Evolutionary conservation across 306 rosid genomes (phyloP), one percentile per base, ranked within the genome.

Genomic region (Echinosophora koreensis): DNA sequence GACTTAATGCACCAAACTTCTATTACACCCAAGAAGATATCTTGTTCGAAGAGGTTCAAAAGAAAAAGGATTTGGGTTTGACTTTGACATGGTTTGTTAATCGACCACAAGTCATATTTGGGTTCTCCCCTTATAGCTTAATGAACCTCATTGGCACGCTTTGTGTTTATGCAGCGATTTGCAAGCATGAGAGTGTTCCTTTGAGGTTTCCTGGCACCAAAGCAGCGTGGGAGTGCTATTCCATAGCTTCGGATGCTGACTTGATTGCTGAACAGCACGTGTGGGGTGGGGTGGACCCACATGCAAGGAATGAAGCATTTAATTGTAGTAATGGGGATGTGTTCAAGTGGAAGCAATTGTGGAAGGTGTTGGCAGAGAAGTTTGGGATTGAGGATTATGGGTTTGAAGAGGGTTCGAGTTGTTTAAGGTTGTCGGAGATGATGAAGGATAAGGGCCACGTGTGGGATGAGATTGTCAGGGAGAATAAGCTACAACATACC

Each of bases 101-200:
- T 15, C 73, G 93, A 3, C 89, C 95, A 7, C 84, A 77, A 0
- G 1, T 3, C 0, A 90, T 92, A 3, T 92, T 92, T 35, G 93
- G 97, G 15, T 87, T 92, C 37, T 92, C 97, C 2, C 95, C 95
- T 8, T 87, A 68, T 3, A 90, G 95, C 50, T 12, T 85, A 81
- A 88, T 92, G 93, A 90, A 90, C 61, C 5, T 87, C 0, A 46
- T 90, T 1, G 90, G 93, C 0, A 73, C 85, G 0, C 88, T 92
- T 1, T 88, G 95, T 12, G 91, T 84, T 2, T 92, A 92, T 39
- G 93, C 95, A 0, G 83, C 95, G 2, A 81, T 92, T 37, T 92
- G 97, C 84, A 92, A 88, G 71, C 95, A 92, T 17, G 89, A 90
- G 71, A 81, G 85, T 1, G 3, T 71, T 47, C 85, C 87, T 0